phyloP scores from a whole-genome alignment of 306 rosid genomes.

The Ziziphus jujuba region DNA sequence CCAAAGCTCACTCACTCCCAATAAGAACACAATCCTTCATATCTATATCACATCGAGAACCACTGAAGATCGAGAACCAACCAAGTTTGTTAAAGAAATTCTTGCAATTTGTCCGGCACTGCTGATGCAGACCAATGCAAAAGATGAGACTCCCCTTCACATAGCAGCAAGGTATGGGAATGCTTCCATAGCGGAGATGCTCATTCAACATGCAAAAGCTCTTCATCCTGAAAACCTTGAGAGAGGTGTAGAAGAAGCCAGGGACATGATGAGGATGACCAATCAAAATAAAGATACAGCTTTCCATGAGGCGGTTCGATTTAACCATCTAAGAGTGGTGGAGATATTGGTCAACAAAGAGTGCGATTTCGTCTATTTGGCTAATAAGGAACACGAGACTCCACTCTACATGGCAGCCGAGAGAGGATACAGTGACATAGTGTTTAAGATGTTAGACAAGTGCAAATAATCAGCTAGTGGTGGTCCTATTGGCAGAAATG shows the following conservation, averaged over 20 bases:
- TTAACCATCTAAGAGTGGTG: background rate
- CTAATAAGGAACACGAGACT: too few relatives aligned
- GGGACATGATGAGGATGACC: background rate
- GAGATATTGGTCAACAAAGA: background rate
- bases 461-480: background rate
- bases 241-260: background rate
- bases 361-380: too few relatives aligned
- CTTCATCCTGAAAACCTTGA: too few relatives aligned
- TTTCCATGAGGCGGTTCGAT: constrained; percentile 12
- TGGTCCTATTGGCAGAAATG: background rate
- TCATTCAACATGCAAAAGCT: too few relatives aligned
- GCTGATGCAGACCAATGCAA: background rate
- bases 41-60: background rate
- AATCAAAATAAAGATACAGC: constrained; percentile 2
- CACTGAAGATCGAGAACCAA: background rate
- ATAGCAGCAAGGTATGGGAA: constrained; percentile 5
- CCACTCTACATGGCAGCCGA: too few relatives aligned
- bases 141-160: constrained; percentile 6
- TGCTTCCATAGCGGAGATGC: background rate
- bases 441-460: background rate
- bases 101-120: background rate
- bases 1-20: too few relatives aligned
- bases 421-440: background rate
- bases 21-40: too few relatives aligned
- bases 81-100: background rate